phyloP scores from a whole-genome alignment of 1,139 yeast species.

The Lodderomyces beijingensis region DNA sequence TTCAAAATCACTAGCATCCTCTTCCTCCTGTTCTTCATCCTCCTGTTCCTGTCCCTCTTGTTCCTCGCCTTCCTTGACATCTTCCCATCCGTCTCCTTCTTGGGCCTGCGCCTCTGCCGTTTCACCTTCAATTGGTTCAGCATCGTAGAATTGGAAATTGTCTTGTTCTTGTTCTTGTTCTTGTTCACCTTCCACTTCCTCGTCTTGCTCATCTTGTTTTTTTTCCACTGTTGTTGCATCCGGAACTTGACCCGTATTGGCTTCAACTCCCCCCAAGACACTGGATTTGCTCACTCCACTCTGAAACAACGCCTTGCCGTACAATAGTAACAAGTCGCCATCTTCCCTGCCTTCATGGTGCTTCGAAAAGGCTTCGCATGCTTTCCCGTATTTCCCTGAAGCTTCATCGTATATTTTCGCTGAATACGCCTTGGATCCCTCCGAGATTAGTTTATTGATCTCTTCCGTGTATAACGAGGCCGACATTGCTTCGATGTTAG shows the following conservation, averaged over 20 bases:
- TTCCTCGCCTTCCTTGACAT: slow-evolving; percentile 13
- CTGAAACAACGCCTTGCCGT: slow-evolving; percentile 79
- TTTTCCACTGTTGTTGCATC: slow-evolving; percentile 11
- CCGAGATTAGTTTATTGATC: slow-evolving; percentile 45
- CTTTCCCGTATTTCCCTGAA: slow-evolving; percentile 67
- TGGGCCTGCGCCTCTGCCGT: slow-evolving; percentile 19
- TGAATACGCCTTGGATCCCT: slow-evolving; percentile 62
- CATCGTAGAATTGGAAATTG: slow-evolving; percentile 55
- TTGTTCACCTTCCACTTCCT: slow-evolving; percentile 17
- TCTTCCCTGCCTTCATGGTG: slow-evolving; percentile 50
- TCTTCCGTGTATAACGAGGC: slow-evolving; percentile 17
- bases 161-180: slow-evolving; percentile 21
- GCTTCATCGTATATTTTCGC: slow-evolving; percentile 64
- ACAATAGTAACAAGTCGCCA: slow-evolving; percentile 67
- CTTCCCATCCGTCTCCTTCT: slow-evolving; percentile 27
- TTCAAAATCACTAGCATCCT: slow-evolving; percentile 64
- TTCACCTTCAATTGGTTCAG: slow-evolving; percentile 36
- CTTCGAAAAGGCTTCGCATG: slow-evolving; percentile 56
- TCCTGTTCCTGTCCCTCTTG: slow-evolving; percentile 27
- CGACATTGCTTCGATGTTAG: too few relatives aligned
- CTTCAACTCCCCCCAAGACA: slow-evolving; percentile 63
- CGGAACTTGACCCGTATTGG: too few relatives aligned
- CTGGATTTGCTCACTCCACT: slow-evolving; percentile 73
- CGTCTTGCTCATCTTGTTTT: slow-evolving; percentile 17
- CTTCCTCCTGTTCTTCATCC: slow-evolving; percentile 23